Conservation (phyloP, 768 basidiomycete species). For the Sporobolomyces phaffii region DNA sequence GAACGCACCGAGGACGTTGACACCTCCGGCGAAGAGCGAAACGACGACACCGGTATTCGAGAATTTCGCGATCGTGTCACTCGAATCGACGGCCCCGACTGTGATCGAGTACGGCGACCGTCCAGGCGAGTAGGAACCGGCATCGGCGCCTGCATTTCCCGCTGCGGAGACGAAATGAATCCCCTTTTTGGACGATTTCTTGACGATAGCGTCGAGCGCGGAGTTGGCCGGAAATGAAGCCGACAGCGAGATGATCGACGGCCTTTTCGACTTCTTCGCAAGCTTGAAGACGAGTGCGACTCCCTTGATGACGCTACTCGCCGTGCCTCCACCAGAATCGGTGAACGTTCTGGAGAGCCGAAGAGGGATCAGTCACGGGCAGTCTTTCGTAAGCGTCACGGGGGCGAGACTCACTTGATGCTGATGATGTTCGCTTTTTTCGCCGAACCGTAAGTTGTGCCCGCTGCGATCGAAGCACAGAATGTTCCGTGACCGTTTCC, state of each 20-base stretch:
- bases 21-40: conserved; percentile 16
- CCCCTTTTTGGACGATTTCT: conserved; percentile 13
- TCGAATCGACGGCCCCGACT: conserved; percentile 12
- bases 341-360: conserved; percentile 4
- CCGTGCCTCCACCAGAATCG: conserved; percentile 17
- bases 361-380: not conserved
- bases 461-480: conserved; percentile 14
- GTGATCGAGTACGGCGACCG: conserved; percentile 17
- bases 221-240: conserved; percentile 19
- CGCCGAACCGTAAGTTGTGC: conserved; percentile 6
- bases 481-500: conserved; percentile 23
- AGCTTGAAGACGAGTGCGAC: conserved; percentile 18
- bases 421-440: conserved; percentile 22
- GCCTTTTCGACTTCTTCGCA: conserved; percentile 20
- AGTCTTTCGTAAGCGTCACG: not conserved
- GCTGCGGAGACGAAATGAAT: conserved; percentile 13
- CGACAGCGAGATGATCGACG: conserved; percentile 16
- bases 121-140: not conserved
- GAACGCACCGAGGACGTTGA: conserved; percentile 19
- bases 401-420: conserved; percentile 4
- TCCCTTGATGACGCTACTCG: conserved; percentile 8
- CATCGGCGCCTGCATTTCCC: not conserved
- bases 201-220: conserved; percentile 12
- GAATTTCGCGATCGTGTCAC: conserved; percentile 17
- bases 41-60: conserved; percentile 9